Base-by-base conservation (phyloP, 176 grass and related monocot genomes). In the Phyllostachys edulis region DNA sequence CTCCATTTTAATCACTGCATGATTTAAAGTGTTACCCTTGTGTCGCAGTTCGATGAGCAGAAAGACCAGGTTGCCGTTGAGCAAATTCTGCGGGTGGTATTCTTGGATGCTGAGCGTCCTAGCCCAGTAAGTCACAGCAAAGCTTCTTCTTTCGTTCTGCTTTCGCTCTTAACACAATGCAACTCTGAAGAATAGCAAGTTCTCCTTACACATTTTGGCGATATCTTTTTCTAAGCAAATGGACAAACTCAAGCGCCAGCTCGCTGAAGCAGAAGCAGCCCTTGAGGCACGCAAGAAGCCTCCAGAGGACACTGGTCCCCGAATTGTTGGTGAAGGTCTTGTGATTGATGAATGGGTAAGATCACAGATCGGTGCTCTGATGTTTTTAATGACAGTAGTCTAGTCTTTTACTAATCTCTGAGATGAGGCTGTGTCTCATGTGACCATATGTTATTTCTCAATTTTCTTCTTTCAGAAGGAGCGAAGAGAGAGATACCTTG, bases 261-360 rank as follows among this genome's bases (percentile, higher is more conserved):
- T 98, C 13, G 93, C 91, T 73, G 96, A 98, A 80, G 96, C 96
- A 72, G 96, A 98, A 68, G 96, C 91, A 27, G 93, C 93, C 4
- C 69, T 98, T 21, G 96, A 98, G 78, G 87, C 93, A 85, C 96
- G 85, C 71, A 98, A 95, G 96, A 98, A 95, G 81, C 93, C 91
- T 84, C 93, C 91, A 7, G 91, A 98, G 75, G 93, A 98, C 32
- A 68, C 73, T 1, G 81, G 91, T 24, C 89, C 87, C 44, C 82
- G 68, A 34, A 85, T 98, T 55, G 83, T 98, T 70, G 96, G 96
- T 21, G 96, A 95, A 90, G 96, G 96, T 55, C 91, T 98, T 54
- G 93, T 98, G 24, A 98, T 98, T 39, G 96, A 98, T 82, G 93
- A 98, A 95, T 98, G 96, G 96, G 96, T 98, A 98, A 92, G 86